These are phyloP conservation scores for Dentipellis fragilis DNA, from an alignment of 768 basidiomycete species.

Conservation along the genomic window DNA sequence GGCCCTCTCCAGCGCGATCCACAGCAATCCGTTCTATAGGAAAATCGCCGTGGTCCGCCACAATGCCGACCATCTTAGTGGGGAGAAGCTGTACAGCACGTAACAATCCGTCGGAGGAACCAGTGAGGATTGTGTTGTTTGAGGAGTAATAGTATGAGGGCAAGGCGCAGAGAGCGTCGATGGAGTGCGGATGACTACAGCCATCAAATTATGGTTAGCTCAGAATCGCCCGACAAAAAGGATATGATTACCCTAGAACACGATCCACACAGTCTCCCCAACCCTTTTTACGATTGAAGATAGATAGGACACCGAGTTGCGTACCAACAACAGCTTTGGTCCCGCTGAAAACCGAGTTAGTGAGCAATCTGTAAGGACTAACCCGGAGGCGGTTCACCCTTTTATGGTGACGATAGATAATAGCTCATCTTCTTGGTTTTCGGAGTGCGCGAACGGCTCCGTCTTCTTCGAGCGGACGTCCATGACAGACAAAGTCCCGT, in stretches of 20 bases:
- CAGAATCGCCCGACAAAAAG: conserved; percentile 1
- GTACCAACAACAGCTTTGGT: conserved; percentile 83
- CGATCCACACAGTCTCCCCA: conserved; percentile 92
- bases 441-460: conserved; percentile 75
- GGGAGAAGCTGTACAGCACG: conserved; percentile 83
- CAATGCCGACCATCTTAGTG: conserved; percentile 81
- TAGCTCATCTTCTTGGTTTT: conserved; percentile 94
- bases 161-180: conserved; percentile 76
- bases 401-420: conserved; percentile 81
- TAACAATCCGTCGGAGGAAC: conserved; percentile 86
- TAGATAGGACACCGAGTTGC: conserved; percentile 78
- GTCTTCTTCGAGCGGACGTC: conserved; percentile 78
- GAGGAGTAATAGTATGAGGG: conserved; percentile 52
- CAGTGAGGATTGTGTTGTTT: conserved; percentile 71
- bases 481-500: conserved; percentile 87
- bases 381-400: conserved; percentile 36
- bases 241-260: conserved; percentile 58
- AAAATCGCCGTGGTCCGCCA: conserved; percentile 87
- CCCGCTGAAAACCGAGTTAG: conserved; percentile 31
- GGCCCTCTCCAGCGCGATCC: conserved; percentile 42
- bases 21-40: conserved; percentile 83
- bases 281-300: conserved; percentile 81
- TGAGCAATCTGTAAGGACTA: neutral
- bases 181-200: conserved; percentile 77
- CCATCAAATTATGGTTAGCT: neutral